Conservation (phyloP, 441 rosid genomes). For the Mallotus repandus region DNA sequence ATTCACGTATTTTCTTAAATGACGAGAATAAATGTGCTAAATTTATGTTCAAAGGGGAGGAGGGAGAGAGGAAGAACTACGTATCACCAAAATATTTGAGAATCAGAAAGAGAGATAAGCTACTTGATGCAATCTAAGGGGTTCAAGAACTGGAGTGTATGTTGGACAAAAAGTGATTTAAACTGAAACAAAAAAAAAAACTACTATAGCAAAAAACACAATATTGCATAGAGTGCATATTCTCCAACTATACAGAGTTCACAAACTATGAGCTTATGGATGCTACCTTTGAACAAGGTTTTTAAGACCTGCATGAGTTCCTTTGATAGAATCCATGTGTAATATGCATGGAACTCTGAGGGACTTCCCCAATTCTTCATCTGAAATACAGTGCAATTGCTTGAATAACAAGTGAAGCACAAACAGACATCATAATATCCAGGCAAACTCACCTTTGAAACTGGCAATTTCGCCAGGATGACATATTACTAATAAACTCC, state of each 20-base stretch:
- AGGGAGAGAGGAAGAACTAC: too few relatives aligned
- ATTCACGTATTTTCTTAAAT: too few relatives aligned
- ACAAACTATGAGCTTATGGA: not conserved
- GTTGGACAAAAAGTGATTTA: too few relatives aligned
- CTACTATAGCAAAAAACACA: too few relatives aligned
- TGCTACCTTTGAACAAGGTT: constrained; percentile 73
- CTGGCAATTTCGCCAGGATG: constrained; percentile 72
- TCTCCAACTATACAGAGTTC: not conserved
- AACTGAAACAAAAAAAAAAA: too few relatives aligned
- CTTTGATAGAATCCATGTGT: constrained; percentile 90
- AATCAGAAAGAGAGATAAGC: too few relatives aligned
- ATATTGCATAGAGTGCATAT: not conserved
- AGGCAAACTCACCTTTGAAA: constrained; percentile 43
- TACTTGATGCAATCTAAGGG: too few relatives aligned
- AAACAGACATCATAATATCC: constrained; percentile 12
- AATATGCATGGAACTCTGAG: constrained; percentile 67
- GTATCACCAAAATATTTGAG: too few relatives aligned
- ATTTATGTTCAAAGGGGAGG: too few relatives aligned
- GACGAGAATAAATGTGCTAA: too few relatives aligned
- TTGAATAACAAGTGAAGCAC: constrained; percentile 9
- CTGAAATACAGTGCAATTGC: constrained; percentile 35
- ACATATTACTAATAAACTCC: constrained; percentile 86
- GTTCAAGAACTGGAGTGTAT: too few relatives aligned
- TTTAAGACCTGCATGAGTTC: constrained; percentile 80
- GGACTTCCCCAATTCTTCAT: constrained; percentile 39